phyloP scores from a whole-genome alignment of 768 basidiomycete species.

The Trametes gibbosa region DNA sequence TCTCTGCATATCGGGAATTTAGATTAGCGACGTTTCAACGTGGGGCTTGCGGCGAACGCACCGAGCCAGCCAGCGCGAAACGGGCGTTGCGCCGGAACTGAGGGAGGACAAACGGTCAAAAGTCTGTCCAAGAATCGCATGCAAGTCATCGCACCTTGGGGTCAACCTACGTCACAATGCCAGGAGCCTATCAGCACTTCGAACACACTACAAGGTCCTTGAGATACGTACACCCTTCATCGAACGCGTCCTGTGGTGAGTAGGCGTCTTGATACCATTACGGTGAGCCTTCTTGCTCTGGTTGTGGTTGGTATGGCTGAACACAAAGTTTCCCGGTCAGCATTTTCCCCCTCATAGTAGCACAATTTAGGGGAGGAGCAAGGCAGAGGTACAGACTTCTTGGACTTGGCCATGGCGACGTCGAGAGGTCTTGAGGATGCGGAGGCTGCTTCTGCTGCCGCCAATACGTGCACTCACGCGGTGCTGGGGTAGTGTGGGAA shows the following conservation, averaged over 20 bases:
- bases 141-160: constrained; percentile 55
- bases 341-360: not conserved
- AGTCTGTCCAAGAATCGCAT: constrained; percentile 9
- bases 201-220: not conserved
- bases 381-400: constrained; percentile 68
- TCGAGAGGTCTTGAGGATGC: constrained; percentile 26
- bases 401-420: constrained; percentile 90
- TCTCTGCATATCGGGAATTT: constrained; percentile 41
- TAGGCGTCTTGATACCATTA: constrained; percentile 92
- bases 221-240: constrained; percentile 84
- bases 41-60: constrained; percentile 35
- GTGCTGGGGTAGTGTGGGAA: constrained; percentile 13
- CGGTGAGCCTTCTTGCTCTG: constrained; percentile 96
- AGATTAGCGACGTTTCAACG: not conserved
- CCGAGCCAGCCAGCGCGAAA: constrained; percentile 71
- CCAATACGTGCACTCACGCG: not conserved
- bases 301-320: constrained; percentile 91
- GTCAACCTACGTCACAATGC: constrained; percentile 57
- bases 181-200: constrained; percentile 4
- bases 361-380: not conserved
- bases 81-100: constrained; percentile 88
- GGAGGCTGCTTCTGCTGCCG: not conserved
- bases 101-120: constrained; percentile 7
- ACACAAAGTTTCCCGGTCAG: constrained; percentile 6
- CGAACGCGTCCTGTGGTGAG: constrained; percentile 70